Percentiles rank a stretch among this genome's conserved stretches.
Conservation (phyloP, 768 basidiomycete species). For the Suillus sp. region DNA sequence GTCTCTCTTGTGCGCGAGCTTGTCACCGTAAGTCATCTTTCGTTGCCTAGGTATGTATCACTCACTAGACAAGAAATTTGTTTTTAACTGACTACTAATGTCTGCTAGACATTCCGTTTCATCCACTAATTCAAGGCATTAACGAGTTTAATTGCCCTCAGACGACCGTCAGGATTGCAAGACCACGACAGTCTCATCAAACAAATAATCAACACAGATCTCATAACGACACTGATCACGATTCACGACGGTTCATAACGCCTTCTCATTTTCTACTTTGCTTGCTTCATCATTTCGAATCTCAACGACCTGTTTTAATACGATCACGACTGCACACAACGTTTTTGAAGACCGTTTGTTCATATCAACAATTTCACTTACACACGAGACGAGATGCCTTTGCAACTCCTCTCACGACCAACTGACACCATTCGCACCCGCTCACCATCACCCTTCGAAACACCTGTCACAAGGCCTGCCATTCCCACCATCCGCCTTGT, state of each 20-base stretch:
- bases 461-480: constrained; percentile 32
- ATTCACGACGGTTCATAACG: constrained; percentile 26
- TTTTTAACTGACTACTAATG: neutral
- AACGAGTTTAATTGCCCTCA: constrained; percentile 26
- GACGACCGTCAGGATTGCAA: constrained; percentile 18
- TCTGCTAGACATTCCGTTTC: constrained; percentile 18
- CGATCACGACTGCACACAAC: constrained; percentile 32
- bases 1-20: constrained; percentile 25
- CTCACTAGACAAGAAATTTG: neutral
- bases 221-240: constrained; percentile 25
- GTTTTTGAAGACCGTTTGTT: constrained; percentile 14
- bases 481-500: constrained; percentile 71
- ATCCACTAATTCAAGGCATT: constrained; percentile 25
- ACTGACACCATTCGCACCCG: constrained; percentile 27
- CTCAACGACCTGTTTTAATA: constrained; percentile 26
- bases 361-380: constrained; percentile 17
- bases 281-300: constrained; percentile 18
- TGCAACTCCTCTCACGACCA: constrained; percentile 34
- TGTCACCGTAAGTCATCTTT: constrained; percentile 32
- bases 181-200: constrained; percentile 18
- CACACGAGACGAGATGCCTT: constrained; percentile 22
- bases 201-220: constrained; percentile 22
- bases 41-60: constrained; percentile 24
- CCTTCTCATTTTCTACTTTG: constrained; percentile 2
- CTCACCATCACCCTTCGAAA: constrained; percentile 32